Percentiles rank a stretch among this genome's conserved stretches.
These are phyloP conservation scores for Punctularia strigosozonata DNA, from an alignment of 768 basidiomycete genomes.

Conservation along the genomic window DNA sequence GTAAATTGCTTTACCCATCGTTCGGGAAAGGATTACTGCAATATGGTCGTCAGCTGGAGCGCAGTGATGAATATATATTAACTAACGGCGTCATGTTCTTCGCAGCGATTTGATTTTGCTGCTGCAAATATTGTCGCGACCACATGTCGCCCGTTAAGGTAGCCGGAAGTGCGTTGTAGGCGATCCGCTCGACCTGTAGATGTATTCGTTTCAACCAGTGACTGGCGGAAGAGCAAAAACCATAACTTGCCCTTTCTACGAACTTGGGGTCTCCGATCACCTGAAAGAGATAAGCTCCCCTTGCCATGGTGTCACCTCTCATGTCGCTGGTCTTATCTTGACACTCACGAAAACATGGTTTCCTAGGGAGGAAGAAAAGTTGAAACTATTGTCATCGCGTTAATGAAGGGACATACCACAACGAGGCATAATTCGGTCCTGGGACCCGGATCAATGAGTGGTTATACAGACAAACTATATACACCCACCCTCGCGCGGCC, in stretches of 20 bases:
- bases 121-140: conserved; percentile 46
- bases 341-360: conserved; percentile 46
- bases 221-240: neutral
- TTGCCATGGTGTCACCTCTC: conserved; percentile 8
- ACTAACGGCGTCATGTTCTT: conserved; percentile 42
- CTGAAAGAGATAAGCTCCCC: conserved; percentile 44
- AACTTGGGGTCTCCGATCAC: conserved; percentile 42
- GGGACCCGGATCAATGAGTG: neutral
- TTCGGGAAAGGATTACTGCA: conserved; percentile 39
- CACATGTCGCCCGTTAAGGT: conserved; percentile 44
- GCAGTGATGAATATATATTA: neutral
- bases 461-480: neutral
- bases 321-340: neutral
- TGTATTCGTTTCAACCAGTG: neutral
- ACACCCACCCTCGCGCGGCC: conserved; percentile 36
- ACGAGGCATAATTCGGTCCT: conserved; percentile 45
- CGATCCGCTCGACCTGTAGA: conserved; percentile 30
- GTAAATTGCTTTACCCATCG: conserved; percentile 26
- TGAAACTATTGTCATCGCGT: neutral
- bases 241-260: conserved; percentile 28
- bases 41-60: neutral
- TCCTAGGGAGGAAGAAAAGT: conserved; percentile 22
- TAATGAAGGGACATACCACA: conserved; percentile 24
- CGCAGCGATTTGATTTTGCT: conserved; percentile 45
- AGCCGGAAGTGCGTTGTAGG: conserved; percentile 40